phyloP scores from a whole-genome alignment of 192 early-diverging fungal species.

The Backusella sp. region DNA sequence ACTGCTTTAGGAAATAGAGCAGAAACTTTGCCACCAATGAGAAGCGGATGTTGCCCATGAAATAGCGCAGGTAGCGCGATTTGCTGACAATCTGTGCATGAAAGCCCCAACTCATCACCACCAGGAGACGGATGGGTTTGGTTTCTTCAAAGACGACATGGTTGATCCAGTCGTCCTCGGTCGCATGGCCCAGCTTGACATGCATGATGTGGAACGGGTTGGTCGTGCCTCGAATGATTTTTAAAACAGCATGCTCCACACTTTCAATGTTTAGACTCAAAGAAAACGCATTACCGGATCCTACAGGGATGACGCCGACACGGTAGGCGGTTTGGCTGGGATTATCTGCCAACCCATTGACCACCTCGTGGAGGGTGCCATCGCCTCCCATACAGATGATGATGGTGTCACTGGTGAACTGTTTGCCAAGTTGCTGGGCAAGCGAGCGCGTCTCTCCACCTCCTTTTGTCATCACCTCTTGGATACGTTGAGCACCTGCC shows the following conservation, averaged over 20 bases:
- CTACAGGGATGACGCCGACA: slow-evolving; percentile 44
- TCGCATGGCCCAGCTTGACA: slow-evolving; percentile 28
- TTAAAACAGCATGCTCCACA: slow-evolving; percentile 37
- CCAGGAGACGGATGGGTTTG: slow-evolving; percentile 20
- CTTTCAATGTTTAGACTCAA: slow-evolving; percentile 34
- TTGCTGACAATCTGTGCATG: slow-evolving; percentile 53
- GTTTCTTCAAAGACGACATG: slow-evolving; percentile 16
- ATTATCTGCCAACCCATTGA: slow-evolving; percentile 46
- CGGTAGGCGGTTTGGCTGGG: slow-evolving; percentile 12
- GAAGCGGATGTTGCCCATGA: slow-evolving; percentile 50
- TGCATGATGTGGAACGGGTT: slow-evolving; percentile 33
- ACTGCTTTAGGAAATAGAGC: slow-evolving; percentile 39
- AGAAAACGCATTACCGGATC: slow-evolving; percentile 50
- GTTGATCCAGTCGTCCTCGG: slow-evolving; percentile 25
- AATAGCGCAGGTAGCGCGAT: slow-evolving; percentile 37
- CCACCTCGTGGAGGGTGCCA: slow-evolving; percentile 48
- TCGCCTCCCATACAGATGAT: slow-evolving; percentile 50
- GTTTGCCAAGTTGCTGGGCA: slow-evolving; percentile 33
- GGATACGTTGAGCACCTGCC: slow-evolving; percentile 23
- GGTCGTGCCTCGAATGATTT: slow-evolving; percentile 32
- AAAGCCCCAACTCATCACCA: slow-evolving; percentile 52
- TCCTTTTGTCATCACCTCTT: slow-evolving; percentile 18
- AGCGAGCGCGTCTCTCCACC: slow-evolving; percentile 25
- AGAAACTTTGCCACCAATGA: slow-evolving; percentile 42
- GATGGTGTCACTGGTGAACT: slow-evolving; percentile 20